Evolutionary conservation across 352 stramenopile species (phyloP), one percentile per base, ranked within the genome.

Genomic region (Phytophthora macrochlamydospora): DNA sequence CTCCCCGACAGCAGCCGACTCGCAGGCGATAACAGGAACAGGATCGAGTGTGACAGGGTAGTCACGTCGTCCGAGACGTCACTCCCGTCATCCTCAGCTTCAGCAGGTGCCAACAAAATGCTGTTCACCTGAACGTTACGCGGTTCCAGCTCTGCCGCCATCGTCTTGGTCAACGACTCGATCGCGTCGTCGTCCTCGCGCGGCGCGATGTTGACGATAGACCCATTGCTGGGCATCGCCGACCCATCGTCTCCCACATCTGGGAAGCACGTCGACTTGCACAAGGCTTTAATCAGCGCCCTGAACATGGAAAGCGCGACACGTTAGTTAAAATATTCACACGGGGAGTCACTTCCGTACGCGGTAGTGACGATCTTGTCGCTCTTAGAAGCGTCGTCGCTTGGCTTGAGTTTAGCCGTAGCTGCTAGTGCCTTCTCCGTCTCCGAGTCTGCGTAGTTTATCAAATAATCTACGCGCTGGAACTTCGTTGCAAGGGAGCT

Each of bases 381-480:
- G 13, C 28, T 37, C 38, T 70, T 62, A 9, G 12, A 46, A 29
- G 12, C 13, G n/a, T 60, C 58, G 53, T 35, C 35, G 9, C 35
- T 62, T 13, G 40, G 9, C 13, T 24, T 28, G 18, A 7, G 12
- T 24, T 49, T n/a, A 2, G 7, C 14, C 43, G 24, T 49, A 18
- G 32, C 3, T n/a, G 35, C 14, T 14, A 59, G 8, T 38, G 50
- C 46, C 12, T 74, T 56, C 3, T 75, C 48, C 6, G 73, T 50
- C 8, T 68, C 69, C 7, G 77, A 55, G 3, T 72, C 61, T 31
- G 75, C 71, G 60, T 81, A 90, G 65, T 90, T 92, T 55, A 92
- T 80, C 29, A 92, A 60, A 40, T 72, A 87, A 67, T 92, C 74
- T n/a, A 91, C 80, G 4, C 78, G 78, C 38, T 76, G 69, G 61